Evolutionary conservation across 805 yeast genomes (phyloP), one percentile per base, ranked within the genome.

Genomic region (Saturnispora sekii): DNA sequence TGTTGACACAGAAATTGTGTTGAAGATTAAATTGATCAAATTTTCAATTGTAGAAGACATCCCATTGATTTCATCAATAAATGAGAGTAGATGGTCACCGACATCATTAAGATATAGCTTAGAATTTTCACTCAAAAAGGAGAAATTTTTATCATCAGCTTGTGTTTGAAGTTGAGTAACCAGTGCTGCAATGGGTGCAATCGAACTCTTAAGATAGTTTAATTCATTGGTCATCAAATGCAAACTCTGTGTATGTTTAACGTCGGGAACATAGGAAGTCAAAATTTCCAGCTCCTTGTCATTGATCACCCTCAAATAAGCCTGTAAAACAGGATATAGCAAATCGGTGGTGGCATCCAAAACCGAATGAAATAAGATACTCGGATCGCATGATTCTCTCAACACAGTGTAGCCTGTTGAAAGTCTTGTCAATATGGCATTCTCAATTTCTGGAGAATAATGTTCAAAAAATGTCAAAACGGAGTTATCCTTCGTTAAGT

Each of bases 381-480:
- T 69, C 0, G 79, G 63, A 53, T 76, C 80, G 46, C 71, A 65
- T 0, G 77, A 67, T 31, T 70, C 72, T 42, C 80, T 58, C 26
- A 77, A 52, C 32, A 75, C 59, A 0, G 82, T 73, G 32, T 68
- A 65, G 4, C 63, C 66, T 1, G 73, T 58, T 33, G 66, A 55
- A 31, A 77, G 61, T 21, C 82, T 64, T 2, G 72, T 58, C 26
- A 76, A 58, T 10, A 77, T 67, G 1, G 82, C 80, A 32, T 62
- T 61, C 44, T 72, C 77, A 18, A 77, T 66, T 39, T 73, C 76
- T 38, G 68, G 66, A 5, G 77, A 79, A 4, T 76, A 67, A 48
- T 74, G 70, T 53, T 77, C 83, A 54, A 77, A 77, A 50, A 77
- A 74, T 0, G 81, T 67, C 4, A 77, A 66, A 10, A 77, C 72